A percentile compares a stretch with the other conserved stretches of the same genome.
These are phyloP conservation scores for Macadamia integrifolia DNA, from an alignment of 164 flowering plant species.

Conservation along the genomic window DNA sequence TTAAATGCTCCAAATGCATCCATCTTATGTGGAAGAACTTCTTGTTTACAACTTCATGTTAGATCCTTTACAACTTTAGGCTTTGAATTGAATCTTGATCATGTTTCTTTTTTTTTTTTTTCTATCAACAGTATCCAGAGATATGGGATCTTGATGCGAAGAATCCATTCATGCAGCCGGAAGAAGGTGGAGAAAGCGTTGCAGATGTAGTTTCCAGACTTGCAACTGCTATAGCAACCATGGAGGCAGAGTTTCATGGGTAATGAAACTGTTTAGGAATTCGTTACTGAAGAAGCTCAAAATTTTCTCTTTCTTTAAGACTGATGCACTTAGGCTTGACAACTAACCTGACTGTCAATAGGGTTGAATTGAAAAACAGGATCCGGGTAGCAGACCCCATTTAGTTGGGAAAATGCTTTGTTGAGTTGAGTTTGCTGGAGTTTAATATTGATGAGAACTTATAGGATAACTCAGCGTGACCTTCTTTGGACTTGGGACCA, in stretches of 20 bases:
- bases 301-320: too few relatives aligned
- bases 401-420: too few relatives aligned
- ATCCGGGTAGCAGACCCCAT: too few relatives aligned
- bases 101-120: not conserved
- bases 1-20: not conserved
- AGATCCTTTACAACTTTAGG: not conserved
- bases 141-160: slow-evolving; percentile 94
- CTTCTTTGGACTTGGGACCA: too few relatives aligned
- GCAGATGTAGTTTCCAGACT: slow-evolving; percentile 84
- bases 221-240: slow-evolving; percentile 41
- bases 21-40: not conserved
- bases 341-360: too few relatives aligned
- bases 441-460: too few relatives aligned
- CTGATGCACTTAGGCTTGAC: too few relatives aligned
- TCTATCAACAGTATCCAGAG: slow-evolving; percentile 53
- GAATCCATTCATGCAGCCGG: slow-evolving; percentile 70
- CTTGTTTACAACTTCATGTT: not conserved
- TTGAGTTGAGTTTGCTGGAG: too few relatives aligned
- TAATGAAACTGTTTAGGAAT: slow-evolving; percentile 18
- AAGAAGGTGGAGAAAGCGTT: slow-evolving; percentile 95
- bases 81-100: not conserved
- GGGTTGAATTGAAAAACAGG: too few relatives aligned
- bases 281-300: too few relatives aligned
- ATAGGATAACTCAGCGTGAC: too few relatives aligned
- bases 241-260: slow-evolving; percentile 81